Base-by-base conservation (phyloP, 2,329 filamentous ascomycete species). In the Penicillium occitanis region DNA sequence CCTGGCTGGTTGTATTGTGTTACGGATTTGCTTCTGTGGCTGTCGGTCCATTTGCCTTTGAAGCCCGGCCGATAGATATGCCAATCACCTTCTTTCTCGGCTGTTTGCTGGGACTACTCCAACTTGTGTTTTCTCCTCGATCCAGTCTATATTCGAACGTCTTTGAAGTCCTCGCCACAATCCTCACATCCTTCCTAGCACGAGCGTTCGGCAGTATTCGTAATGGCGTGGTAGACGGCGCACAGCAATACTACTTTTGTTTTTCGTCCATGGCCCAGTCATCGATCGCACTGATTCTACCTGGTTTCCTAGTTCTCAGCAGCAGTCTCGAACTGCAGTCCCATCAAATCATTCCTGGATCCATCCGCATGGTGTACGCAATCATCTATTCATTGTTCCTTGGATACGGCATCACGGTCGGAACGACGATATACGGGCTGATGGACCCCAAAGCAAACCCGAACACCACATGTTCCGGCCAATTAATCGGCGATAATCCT, bases 11-110 rank as follows among this genome's bases (percentile, higher is more conserved):
- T 13, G 87, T 96, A 0, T 76, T 88, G 0, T 79, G 92, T 37
- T 93, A 92, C 70, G 92, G 92, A 0, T 78, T 93, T 5, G 91
- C 92, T 1, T 92, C 90, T 13, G 89, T 88, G 0, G 86, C 83
- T 6, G 91, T 95, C 0, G 91, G 90, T 0, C 91, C 91, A 0
- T 95, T 95, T 72, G 91, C 90, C 3, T 96, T 95, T 73, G 82
- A 88, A 65, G 91, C 90, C 2, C 86, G 91, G 3, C 86, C 89
- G 48, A 90, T 94, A 71, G 92, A 96, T 74, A 80, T 95, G 66
- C 91, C 91, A 0, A 85, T 93, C 33, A 88, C 88, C 22, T 95
- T 95, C 74, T 65, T 92, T 0, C 84, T 96, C 0, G 92, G 92
- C 1, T 89, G 87, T 72, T 80, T 93, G 19, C 83, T 96, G 0